Conservation (phyloP, 257 asterid species). For the Ophiorrhiza pumila region DNA sequence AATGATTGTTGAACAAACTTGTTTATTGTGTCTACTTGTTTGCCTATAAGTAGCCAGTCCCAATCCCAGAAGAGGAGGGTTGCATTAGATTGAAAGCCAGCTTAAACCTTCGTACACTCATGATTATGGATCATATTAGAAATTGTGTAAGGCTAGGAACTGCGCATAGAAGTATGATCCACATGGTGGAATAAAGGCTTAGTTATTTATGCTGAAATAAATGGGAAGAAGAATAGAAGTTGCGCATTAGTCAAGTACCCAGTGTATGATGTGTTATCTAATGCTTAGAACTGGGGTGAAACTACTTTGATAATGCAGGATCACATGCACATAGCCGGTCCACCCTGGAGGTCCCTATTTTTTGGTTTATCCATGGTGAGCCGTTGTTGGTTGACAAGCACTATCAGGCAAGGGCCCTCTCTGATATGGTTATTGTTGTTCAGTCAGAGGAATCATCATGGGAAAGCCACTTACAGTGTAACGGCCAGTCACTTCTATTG, state of each 20-base stretch:
- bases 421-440: constrained; percentile 96
- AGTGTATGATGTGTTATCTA: background rate
- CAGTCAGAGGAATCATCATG: constrained; percentile 93
- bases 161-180: no score
- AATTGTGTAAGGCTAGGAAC: no score
- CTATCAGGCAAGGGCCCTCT: constrained; percentile 90
- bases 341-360: constrained; percentile 85
- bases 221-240: background rate
- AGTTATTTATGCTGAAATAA: no score
- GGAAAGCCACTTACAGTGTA: constrained; percentile 99
- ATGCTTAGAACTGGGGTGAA: background rate
- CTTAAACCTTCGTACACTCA: no score
- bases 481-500: constrained; percentile 75
- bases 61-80: no score
- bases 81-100: no score
- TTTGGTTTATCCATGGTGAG: constrained; percentile 90
- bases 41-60: no score
- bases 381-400: constrained; percentile 90
- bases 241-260: background rate
- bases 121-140: no score
- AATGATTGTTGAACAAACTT: background rate
- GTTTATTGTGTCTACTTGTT: background rate
- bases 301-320: constrained; percentile 53
- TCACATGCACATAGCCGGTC: constrained; percentile 91
- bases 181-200: no score